Conservation (phyloP, 495 filamentous ascomycete species). For the Aspergillus mulundensis region DNA sequence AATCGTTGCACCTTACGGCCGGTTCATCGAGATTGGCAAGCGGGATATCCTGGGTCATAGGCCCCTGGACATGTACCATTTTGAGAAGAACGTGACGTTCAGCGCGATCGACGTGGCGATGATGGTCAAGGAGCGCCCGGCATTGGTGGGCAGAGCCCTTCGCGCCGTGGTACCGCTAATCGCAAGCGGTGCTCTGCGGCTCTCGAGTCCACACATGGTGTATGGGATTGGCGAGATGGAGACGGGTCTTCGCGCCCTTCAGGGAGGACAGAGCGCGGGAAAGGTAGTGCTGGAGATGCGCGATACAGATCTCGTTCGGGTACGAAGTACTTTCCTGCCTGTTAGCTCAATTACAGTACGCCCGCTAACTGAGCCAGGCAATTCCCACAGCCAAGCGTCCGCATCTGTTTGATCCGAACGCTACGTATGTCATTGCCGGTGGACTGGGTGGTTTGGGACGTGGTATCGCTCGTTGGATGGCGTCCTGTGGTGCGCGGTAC, state of each 20-base stretch:
- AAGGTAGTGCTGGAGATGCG: neutral
- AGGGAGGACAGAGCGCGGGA: neutral
- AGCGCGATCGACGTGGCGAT: conserved; percentile 16
- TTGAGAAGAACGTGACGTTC: conserved; percentile 30
- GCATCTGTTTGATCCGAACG: neutral
- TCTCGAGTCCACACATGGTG: neutral
- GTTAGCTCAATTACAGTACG: neutral
- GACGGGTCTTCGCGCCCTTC: conserved; percentile 1
- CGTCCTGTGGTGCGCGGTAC: conserved; percentile 26
- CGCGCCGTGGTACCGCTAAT: neutral
- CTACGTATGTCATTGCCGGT: conserved; percentile 31
- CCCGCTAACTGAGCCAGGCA: neutral
- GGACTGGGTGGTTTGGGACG: conserved; percentile 41
- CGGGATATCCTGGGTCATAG: conserved; percentile 18
- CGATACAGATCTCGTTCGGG: neutral
- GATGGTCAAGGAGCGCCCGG: conserved; percentile 6
- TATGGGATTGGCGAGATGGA: conserved; percentile 3
- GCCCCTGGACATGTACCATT: conserved; percentile 31
- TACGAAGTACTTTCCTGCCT: neutral
- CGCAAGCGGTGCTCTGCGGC: neutral
- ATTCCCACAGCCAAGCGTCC: neutral
- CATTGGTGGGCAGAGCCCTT: neutral
- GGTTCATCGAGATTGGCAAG: conserved; percentile 46
- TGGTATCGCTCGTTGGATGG: conserved; percentile 37
- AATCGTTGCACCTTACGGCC: conserved; percentile 48